Evolutionary conservation across 139 green algal species (phyloP).

Genomic region (Chlamydomonas applanata): DNA sequence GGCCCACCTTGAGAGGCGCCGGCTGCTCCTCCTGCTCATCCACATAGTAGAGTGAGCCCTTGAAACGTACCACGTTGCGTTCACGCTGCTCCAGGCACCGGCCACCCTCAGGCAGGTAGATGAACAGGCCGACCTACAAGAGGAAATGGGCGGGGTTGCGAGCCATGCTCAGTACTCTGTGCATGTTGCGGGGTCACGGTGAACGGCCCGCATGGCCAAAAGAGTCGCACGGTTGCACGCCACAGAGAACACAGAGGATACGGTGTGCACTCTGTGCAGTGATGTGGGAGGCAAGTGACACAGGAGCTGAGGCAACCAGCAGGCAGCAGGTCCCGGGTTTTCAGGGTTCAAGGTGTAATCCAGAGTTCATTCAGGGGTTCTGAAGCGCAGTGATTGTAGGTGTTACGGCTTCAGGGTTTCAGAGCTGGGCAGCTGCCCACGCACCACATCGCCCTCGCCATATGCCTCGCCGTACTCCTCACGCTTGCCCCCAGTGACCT

Average conservation of each 20-base stretch:
- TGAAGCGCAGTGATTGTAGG: too few species aligned
- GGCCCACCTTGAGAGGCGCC: slow-evolving; percentile 24
- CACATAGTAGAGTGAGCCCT: slow-evolving; percentile 47
- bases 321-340: too few species aligned
- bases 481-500: slow-evolving; percentile 56
- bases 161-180: not conserved
- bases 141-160: not conserved
- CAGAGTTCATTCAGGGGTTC: too few species aligned
- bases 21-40: slow-evolving; percentile 39
- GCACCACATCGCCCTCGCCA: slow-evolving; percentile 39
- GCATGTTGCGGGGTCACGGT: too few species aligned
- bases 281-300: too few species aligned
- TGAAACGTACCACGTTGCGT: slow-evolving; percentile 61
- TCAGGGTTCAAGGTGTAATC: too few species aligned
- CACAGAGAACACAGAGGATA: too few species aligned
- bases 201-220: too few species aligned
- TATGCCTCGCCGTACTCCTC: slow-evolving; percentile 46
- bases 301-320: too few species aligned
- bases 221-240: too few species aligned
- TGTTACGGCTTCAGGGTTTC: too few species aligned
- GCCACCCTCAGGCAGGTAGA: slow-evolving; percentile 64
- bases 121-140: slow-evolving; percentile 56
- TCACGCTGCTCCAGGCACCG: slow-evolving; percentile 33
- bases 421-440: not conserved
- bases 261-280: too few species aligned